Conservation (phyloP, 2,329 filamentous ascomycete species). For the Penicillium sp. region DNA sequence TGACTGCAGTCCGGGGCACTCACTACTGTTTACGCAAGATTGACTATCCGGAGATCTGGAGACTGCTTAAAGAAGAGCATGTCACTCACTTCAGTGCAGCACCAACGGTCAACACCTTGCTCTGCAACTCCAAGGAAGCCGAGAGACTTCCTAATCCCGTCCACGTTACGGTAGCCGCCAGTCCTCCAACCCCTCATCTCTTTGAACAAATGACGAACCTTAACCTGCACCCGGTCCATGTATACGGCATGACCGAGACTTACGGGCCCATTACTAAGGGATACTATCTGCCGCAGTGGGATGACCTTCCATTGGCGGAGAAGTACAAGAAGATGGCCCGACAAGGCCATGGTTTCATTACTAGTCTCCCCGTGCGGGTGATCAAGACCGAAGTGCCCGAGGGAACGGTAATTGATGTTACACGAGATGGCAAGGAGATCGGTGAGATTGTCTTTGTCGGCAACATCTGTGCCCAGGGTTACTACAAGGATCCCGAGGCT, state of each 20-base stretch:
- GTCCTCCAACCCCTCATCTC: conserved; percentile 79
- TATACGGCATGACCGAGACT: conserved; percentile 83
- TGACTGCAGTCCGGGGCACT: conserved; percentile 90
- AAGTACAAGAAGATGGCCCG: conserved; percentile 87
- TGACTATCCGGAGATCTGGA: conserved; percentile 91
- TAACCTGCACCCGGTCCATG: conserved; percentile 86
- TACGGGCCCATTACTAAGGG: conserved; percentile 95
- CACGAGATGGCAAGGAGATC: conserved; percentile 66
- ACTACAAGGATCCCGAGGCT: conserved; percentile 83
- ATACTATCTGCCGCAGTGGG: conserved; percentile 81
- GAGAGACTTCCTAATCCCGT: conserved; percentile 64
- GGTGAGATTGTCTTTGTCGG: conserved; percentile 82
- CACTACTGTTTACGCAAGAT: conserved; percentile 94
- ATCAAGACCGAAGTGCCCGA: conserved; percentile 72
- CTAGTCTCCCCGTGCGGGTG: conserved; percentile 71
- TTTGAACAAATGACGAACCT: conserved; percentile 88
- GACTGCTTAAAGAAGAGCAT: conserved; percentile 72
- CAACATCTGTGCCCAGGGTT: conserved; percentile 87
- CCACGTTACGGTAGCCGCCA: conserved; percentile 85
- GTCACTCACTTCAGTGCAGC: conserved; percentile 96
- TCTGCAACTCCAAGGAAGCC: conserved; percentile 76
- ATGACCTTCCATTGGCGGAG: conserved; percentile 64
- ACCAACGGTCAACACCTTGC: conserved; percentile 89
- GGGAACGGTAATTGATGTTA: conserved; percentile 62
- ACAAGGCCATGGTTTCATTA: conserved; percentile 87